These are phyloP conservation scores for Tylopilus sp. DNA, from an alignment of 768 basidiomycete species.

Conservation along the genomic window DNA sequence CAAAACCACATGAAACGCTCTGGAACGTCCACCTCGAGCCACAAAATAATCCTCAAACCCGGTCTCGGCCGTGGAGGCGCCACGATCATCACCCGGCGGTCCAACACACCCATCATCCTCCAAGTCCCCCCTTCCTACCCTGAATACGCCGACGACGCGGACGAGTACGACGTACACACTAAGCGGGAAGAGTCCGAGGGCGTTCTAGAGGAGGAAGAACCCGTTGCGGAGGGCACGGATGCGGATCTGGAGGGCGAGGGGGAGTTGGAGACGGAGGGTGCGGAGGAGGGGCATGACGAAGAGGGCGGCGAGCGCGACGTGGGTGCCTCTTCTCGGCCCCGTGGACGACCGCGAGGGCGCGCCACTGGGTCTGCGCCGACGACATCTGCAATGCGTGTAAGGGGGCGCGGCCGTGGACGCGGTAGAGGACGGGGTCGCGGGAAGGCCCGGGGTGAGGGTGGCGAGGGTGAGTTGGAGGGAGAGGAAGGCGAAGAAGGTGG, in stretches of 20 bases:
- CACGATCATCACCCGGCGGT: constrained; percentile 25
- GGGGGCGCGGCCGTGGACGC: constrained; percentile 37
- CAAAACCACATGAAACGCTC: constrained; percentile 20
- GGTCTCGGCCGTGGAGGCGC: constrained; percentile 29
- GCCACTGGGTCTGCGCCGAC: constrained; percentile 29
- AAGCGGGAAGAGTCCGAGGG: constrained; percentile 32
- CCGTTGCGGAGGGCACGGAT: constrained; percentile 22
- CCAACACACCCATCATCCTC: constrained; percentile 18
- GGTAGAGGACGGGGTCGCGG: constrained; percentile 41
- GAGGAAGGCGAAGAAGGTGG: constrained; percentile 43
- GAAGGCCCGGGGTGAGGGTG: constrained; percentile 34
- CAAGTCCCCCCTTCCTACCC: constrained; percentile 17
- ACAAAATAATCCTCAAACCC: constrained; percentile 42
- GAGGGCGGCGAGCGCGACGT: constrained; percentile 35
- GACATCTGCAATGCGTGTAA: constrained; percentile 32
- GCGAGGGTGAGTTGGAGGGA: constrained; percentile 36
- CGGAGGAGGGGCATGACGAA: constrained; percentile 29
- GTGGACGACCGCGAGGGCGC: constrained; percentile 39
- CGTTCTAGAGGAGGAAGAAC: constrained; percentile 31
- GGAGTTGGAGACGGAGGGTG: constrained; percentile 30
- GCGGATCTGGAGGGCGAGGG: constrained; percentile 29
- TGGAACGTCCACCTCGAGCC: constrained; percentile 19
- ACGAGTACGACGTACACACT: constrained; percentile 25
- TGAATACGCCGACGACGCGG: constrained; percentile 21
- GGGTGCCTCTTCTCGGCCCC: constrained; percentile 29